Conservation (phyloP, 805 yeast genomes). For the Teunomyces atbi region DNA sequence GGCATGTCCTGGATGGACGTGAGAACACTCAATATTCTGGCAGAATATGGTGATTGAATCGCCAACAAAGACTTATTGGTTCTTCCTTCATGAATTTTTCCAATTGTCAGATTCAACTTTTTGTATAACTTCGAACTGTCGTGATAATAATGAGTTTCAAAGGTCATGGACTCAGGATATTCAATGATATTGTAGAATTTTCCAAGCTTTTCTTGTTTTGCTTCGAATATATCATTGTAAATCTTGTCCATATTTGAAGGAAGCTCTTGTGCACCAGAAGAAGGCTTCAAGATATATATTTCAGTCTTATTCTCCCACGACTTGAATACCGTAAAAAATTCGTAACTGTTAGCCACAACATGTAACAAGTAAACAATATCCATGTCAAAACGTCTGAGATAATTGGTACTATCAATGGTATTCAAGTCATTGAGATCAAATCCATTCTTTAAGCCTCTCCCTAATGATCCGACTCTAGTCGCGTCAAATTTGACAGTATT, state of each 20-base stretch:
- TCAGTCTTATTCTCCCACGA: slow-evolving; percentile 55
- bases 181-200: slow-evolving; percentile 47
- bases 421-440: slow-evolving; percentile 63
- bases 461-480: slow-evolving; percentile 74
- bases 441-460: slow-evolving; percentile 82
- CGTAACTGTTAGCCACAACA: slow-evolving; percentile 69
- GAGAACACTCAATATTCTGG: slow-evolving; percentile 46
- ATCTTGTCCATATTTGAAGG: slow-evolving; percentile 53
- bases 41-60: slow-evolving; percentile 67
- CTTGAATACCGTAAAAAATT: slow-evolving; percentile 65
- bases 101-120: slow-evolving; percentile 52
- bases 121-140: slow-evolving; percentile 56
- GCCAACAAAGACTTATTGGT: slow-evolving; percentile 64
- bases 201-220: slow-evolving; percentile 46
- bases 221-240: slow-evolving; percentile 52
- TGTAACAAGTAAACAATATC: slow-evolving; percentile 67
- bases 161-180: slow-evolving; percentile 51
- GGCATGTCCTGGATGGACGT: slow-evolving; percentile 58
- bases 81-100: slow-evolving; percentile 56
- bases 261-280: slow-evolving; percentile 61
- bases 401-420: slow-evolving; percentile 45
- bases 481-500: slow-evolving; percentile 68
- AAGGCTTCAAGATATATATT: slow-evolving; percentile 66
- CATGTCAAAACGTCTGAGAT: slow-evolving; percentile 54
- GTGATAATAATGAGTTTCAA: slow-evolving; percentile 55